Percentiles rank a stretch among this genome's conserved stretches.
These are phyloP conservation scores for Phytophthora gonapodyides DNA, from an alignment of 352 stramenopile genomes.

Conservation along the genomic window DNA sequence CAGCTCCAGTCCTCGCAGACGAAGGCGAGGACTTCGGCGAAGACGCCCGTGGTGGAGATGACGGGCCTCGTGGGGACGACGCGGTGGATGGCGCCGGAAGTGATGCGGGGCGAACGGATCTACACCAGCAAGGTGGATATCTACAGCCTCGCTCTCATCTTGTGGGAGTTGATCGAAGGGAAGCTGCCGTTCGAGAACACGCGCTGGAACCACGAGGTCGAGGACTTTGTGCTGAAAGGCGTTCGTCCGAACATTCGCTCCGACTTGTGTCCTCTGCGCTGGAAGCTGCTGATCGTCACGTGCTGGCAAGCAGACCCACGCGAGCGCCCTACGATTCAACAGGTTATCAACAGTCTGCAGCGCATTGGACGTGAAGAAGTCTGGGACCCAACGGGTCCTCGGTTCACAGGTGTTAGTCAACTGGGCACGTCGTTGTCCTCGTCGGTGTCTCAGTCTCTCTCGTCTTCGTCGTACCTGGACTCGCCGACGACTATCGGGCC, in stretches of 20 bases:
- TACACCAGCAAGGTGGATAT: conserved; percentile 92
- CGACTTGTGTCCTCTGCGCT: conserved; percentile 75
- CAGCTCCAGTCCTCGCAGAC: conserved; percentile 51
- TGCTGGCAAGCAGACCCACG: conserved; percentile 88
- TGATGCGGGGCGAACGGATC: conserved; percentile 84
- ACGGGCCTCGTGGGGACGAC: conserved; percentile 88
- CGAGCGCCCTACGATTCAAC: conserved; percentile 83
- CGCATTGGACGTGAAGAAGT: conserved; percentile 80
- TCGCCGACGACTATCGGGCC: conserved; percentile 43
- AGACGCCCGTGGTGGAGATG: conserved; percentile 66
- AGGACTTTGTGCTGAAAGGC: conserved; percentile 77
- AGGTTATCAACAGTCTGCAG: conserved; percentile 85
- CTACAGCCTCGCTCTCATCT: conserved; percentile 85
- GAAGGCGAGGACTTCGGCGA: conserved; percentile 24
- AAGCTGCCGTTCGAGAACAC: conserved; percentile 82
- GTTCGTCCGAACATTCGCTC: conserved; percentile 67
- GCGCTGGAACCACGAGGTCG: conserved; percentile 87
- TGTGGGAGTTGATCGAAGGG: conserved; percentile 89
- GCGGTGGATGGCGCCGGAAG: conserved; percentile 89
- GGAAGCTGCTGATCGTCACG: conserved; percentile 74
- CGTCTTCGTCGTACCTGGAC: conserved; percentile 51
- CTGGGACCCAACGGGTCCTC: conserved; percentile 61
- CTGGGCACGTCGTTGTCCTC: conserved; percentile 53
- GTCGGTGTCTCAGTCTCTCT: conserved; percentile 44
- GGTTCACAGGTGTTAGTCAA: conserved; percentile 64